Conservation (phyloP, 805 yeast species). For the Priceomyces castillae region DNA sequence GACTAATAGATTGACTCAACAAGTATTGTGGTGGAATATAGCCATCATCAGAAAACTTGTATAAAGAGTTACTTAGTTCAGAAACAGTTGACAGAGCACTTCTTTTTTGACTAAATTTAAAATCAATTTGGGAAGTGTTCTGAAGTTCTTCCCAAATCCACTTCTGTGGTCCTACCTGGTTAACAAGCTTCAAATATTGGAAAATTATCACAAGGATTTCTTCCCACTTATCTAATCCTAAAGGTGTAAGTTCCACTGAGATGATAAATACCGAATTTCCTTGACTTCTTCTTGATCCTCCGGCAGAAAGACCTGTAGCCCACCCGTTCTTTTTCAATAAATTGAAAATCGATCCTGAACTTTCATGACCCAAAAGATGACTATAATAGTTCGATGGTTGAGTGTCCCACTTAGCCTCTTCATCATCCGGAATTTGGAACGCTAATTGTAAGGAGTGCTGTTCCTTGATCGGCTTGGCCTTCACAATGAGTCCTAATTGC, state of each 20-base stretch:
- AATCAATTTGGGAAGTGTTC: constrained; percentile 64
- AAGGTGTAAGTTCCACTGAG: constrained; percentile 71
- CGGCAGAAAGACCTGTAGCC: constrained; percentile 79
- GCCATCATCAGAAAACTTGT: constrained; percentile 35
- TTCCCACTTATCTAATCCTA: constrained; percentile 65
- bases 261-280: constrained; percentile 69
- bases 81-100: constrained; percentile 75
- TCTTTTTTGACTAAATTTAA: constrained; percentile 77
- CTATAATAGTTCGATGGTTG: constrained; percentile 71
- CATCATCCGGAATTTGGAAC: constrained; percentile 76
- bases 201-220: constrained; percentile 59
- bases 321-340: constrained; percentile 68
- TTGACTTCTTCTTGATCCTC: constrained; percentile 61
- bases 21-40: constrained; percentile 63
- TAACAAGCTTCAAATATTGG: constrained; percentile 68
- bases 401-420: constrained; percentile 55
- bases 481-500: constrained; percentile 53
- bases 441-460: constrained; percentile 60
- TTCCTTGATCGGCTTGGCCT: constrained; percentile 83
- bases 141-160: constrained; percentile 80
- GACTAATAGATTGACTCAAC: constrained; percentile 54
- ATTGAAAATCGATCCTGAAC: constrained; percentile 76
- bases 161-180: constrained; percentile 57
- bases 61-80: constrained; percentile 57
- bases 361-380: constrained; percentile 91